Base-by-base conservation (phyloP, 2,329 filamentous ascomycete species). In the Hypoxylon sp. region DNA sequence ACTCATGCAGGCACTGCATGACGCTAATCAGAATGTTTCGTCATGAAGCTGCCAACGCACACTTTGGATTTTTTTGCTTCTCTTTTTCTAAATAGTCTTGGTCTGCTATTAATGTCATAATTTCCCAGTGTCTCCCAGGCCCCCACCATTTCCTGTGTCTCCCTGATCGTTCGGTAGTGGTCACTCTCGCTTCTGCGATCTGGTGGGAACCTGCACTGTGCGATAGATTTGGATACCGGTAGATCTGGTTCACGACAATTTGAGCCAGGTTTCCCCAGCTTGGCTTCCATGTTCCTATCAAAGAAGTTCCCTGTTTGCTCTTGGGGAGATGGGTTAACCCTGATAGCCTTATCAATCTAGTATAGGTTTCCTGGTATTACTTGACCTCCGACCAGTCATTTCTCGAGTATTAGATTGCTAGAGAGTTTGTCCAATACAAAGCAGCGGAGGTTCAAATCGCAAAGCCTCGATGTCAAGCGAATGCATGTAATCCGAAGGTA, bases 11-110 rank as follows among this genome's bases (percentile, higher is more conserved):
- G 60, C 59, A 55, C 64, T 67, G 67, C 69, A 69, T 68, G 64
- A 60, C 60, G 63, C 69, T 70, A 72, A 68, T 53, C 41, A 63
- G 46, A 72, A 70, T 65, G 67, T 67, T 72, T 73, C 71, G 71
- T 73, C 69, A 72, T 63, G 48, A 68, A 69, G 62, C 60, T 73
- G 69, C 71, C 71, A 73, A 72, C 71, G 67, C 71, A 73, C 59
- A 69, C 59, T 19, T 51, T 53, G 23, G 41, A 49, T 52, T 55
- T 32, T 60, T 66, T 46, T 63, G 21, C 53, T 58, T 48, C 9
- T 45, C 38, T 65, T 65, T 65, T 52, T 53, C 28, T 41, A 57
- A 17, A 61, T 43, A 51, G 19, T 61, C 43, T 34, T 58, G 41
- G 30, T 46, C 28, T 67, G 32, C 23, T 63, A 45, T 63, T 48